Evolutionary conservation across 768 basidiomycete species (phyloP), one percentile per base, ranked within the genome.

Genomic region (Termitomyces sp.): DNA sequence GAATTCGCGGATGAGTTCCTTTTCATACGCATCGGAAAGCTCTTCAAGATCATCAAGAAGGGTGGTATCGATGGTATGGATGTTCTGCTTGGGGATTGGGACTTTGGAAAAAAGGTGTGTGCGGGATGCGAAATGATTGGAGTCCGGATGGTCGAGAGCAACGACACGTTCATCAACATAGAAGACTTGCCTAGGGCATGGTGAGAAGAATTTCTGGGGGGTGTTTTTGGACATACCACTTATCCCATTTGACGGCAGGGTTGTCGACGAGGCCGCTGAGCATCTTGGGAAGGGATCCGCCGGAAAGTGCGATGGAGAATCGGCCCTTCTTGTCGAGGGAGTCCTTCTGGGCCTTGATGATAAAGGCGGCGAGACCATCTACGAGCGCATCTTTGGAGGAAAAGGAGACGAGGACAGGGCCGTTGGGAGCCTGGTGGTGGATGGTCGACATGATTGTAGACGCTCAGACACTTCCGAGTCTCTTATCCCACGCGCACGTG

Each of bases 91-190:
- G 3, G 90, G 90, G 64, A 97, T 88, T 64, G 88, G 83, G 22
- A 96, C 88, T 62, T 90, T 85, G 58, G 83, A 82, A 70, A 90
- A 93, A 64, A 99, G 82, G 56, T 81, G 76, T 51, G 82, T 75
- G 34, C 69, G 74, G 76, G 88, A 92, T 48, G 91, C 82, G 15
- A 70, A 64, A 76, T 97, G 93, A 71, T 98, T 99, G 28, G 94
- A 97, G 68, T 98, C 96, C 35, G 84, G 77, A 71, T 96, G 79
- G 75, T 97, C 87, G 66, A 97, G 84, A 8, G 93, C 93, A 22
- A 99, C 97, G 58, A 85, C 83, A 52, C 97, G 90, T 73, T 99
- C 97, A 71, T 99, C 97, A 30, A 87, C 93, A 66, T 97, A 99
- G 74, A 89, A 99, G 64, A 98, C 85, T 60, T 98, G 94, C 97